Evolutionary conservation across 805 yeast species (phyloP), one percentile per base, ranked within the genome.

Genomic region (Kazachstania taianensis): DNA sequence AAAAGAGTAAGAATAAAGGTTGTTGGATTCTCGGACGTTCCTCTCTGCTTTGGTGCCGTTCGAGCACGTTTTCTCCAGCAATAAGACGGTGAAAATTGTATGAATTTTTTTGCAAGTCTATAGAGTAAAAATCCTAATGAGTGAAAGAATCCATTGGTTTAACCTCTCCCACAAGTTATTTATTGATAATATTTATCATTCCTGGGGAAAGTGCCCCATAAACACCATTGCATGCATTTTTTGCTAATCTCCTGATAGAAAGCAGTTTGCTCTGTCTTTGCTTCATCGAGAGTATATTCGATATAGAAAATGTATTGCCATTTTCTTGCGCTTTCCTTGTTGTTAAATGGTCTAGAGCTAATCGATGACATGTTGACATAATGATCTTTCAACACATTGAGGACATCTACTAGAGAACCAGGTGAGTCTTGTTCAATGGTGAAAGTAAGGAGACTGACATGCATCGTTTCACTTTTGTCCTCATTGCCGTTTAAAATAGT

Each of bases 231-330:
- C 35, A 66, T 52, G 35, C 80, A 73, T 22, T 55, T 59, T 2
- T 47, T 44, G 19, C 63, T 50, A 28, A 81, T 55, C 29, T 70
- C 70, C 2, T 52, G 35, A 30, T 29, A 77, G 31, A 72, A 70
- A 3, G 37, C 31, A 5, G 44, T 38, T 54, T 52, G 42, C 34
- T 52, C 43, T 14, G 26, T 26, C 37, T 62, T 50, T 1, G 48
- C 49, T 13, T 59, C 63, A 28, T 50, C 53, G 17, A 53, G 49
- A 15, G 45, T 42, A 33, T 63, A 72, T 50, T 86, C 96, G 8
- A 81, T 72, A 49, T 81, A 85, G 59, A 83, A 86, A 3, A 81
- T 75, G 49, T 85, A 83, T 43, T 78, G 78, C 96, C 96, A 86
- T 22, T 59, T 59, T 20, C 55, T 48, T 16, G 34, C 27, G 14